Evolutionary conservation across 2,329 filamentous ascomycete genomes (phyloP).

Genomic region (Cercospora canescens): DNA sequence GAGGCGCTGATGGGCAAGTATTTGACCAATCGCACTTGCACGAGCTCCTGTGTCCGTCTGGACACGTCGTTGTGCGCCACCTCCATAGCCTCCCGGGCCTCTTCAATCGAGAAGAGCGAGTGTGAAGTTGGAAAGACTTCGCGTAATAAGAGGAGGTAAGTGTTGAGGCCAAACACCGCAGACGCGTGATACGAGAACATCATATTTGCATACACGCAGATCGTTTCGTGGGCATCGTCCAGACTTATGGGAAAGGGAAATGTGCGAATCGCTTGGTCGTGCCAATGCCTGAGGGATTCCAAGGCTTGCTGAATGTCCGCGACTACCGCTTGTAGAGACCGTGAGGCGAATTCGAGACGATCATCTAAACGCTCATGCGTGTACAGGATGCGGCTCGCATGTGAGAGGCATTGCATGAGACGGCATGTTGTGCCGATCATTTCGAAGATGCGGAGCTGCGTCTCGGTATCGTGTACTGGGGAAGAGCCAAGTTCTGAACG

Average conservation of each 20-base stretch:
- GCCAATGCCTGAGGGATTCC: constrained; percentile 21
- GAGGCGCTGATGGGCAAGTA: constrained; percentile 23
- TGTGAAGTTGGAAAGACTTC: constrained; percentile 20
- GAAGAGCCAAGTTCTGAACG: constrained; percentile 23
- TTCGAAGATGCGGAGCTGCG: constrained; percentile 26
- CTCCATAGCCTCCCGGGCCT: constrained; percentile 22
- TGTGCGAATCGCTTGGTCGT: constrained; percentile 21
- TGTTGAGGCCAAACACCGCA: constrained; percentile 24
- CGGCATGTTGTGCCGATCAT: constrained; percentile 21
- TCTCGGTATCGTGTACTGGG: constrained; percentile 24
- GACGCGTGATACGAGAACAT: constrained; percentile 27
- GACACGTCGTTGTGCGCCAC: constrained; percentile 23
- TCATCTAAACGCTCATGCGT: constrained; percentile 24
- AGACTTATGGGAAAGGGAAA: constrained; percentile 25
- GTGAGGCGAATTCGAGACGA: constrained; percentile 20
- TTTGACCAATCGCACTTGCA: constrained; percentile 25
- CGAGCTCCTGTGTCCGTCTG: constrained; percentile 24
- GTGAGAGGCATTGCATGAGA: constrained; percentile 22
- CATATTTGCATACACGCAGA: constrained; percentile 27
- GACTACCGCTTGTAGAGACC: constrained; percentile 14
- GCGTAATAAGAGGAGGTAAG: constrained; percentile 22
- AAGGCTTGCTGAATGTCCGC: constrained; percentile 20
- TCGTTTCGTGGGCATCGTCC: constrained; percentile 23
- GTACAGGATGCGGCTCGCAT: constrained; percentile 21
- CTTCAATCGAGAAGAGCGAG: constrained; percentile 23